Base-by-base conservation (phyloP, 345 rosid genomes). In the Hibiscus trionum region DNA sequence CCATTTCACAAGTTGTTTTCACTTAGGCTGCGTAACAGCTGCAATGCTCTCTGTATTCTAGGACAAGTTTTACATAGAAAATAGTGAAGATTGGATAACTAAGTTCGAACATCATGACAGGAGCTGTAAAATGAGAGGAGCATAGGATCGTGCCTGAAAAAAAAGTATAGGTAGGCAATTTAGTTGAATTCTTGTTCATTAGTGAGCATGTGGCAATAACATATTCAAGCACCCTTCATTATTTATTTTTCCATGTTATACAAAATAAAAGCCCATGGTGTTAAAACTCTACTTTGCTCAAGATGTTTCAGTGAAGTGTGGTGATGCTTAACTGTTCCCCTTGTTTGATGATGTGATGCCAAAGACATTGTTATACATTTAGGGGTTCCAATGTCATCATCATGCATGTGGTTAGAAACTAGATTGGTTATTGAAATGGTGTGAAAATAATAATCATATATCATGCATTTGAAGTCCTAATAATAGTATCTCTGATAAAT, bases 91-190 rank as follows among this genome's bases (percentile, higher is more conserved):
- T 77, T 61, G 37, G 71, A 64, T 73, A 71, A 73, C 66, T 69
- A 44, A 70, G 66, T 72, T 55, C 69, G 76, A 39, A 26, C 50
- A 61, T 62, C 39, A 67, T 64, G 72, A 70, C 73, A 74, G 69
- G 72, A 75, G 69, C 66, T 80, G 75, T 79, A 82, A 60, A 76
- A n/a, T 63, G 75, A 67, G 75, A 76, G 76, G 71, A 72, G 74
- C 27, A 19, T 19, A 55, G 11, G 11, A 1, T 19, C 73, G 66
- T 61, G 5, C 11, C 9, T 10, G 12, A 19, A 56, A 72, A 50
- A 70, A 29, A 37, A 69, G 75, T 82, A 58, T 72, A 53, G 76
- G 82, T 83, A 83, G 82, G 77, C 31, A 69, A 42, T 79, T 69
- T 79, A 65, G 73, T 72, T 63, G 46, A 66, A 63, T 64, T 72